phyloP scores from a whole-genome alignment of 306 rosid genomes.

The Glycine soja region DNA sequence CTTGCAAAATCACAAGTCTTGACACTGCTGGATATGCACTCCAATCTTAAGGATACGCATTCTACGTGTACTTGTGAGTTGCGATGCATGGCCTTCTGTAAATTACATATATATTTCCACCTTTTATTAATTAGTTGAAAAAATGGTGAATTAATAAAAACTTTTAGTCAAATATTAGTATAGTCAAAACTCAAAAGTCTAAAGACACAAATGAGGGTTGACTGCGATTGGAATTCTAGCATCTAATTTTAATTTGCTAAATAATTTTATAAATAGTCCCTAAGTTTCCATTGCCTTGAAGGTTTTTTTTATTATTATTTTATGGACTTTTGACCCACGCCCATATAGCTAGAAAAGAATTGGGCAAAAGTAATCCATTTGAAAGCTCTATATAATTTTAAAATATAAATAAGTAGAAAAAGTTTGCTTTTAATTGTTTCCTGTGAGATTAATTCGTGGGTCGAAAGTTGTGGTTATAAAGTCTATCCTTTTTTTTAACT shows the following conservation, averaged over 20 bases:
- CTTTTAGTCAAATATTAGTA: neutral
- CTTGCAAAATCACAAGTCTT: no score
- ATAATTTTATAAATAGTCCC: neutral
- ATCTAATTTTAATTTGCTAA: neutral
- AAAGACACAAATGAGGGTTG: no score
- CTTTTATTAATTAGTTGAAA: neutral
- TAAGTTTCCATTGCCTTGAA: neutral
- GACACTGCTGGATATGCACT: no score
- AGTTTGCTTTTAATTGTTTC: neutral
- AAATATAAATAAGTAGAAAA: neutral
- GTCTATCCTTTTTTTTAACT: neutral
- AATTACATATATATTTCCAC: neutral
- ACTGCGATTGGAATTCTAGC: neutral
- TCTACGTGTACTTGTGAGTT: neutral
- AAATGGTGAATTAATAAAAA: neutral
- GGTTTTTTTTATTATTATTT: neutral
- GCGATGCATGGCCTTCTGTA: neutral
- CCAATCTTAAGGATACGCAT: no score
- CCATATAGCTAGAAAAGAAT: neutral
- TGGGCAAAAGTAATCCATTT: neutral
- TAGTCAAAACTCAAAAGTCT: no score
- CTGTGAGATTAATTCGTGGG: neutral
- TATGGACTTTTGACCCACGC: neutral
- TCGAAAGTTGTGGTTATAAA: neutral
- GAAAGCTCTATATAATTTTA: neutral